Evolutionary conservation across 495 filamentous ascomycete species (phyloP), one percentile per base, ranked within the genome.

Genomic region (Podospora tetraspora): DNA sequence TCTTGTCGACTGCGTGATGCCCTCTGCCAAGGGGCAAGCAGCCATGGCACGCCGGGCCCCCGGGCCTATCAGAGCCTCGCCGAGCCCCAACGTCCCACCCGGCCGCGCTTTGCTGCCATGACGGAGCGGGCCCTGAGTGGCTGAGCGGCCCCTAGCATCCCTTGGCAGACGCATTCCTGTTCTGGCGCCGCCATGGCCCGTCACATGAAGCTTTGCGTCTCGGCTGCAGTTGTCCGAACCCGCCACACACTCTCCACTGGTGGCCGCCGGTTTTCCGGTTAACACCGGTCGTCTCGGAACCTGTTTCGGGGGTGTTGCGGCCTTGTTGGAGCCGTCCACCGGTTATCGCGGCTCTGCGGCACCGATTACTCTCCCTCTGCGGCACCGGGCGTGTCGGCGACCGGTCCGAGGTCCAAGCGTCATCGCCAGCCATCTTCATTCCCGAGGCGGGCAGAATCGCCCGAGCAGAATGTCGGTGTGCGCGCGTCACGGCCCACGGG

Each of bases 121-220:
- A 43, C 57, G 65, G 65, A 66, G 65, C 65, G 57, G 65, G 65
- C 58, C 58, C 65, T 25, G 65, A 61, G 65, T 66, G 65, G 65
- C 65, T 60, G 65, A 61, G 65, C 32, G 16, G 62, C 57, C 32
- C 32, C 65, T 61, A 66, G 58, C 65, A 43, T 16, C 23, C 30
- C 37, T 64, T 64, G 62, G 34, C 32, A 52, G 21, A 27, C 43
- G 22, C 21, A 57, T 27, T 64, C 61, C 61, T 32, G 61, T 62
- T 62, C 27, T 32, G 61, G 27, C 61, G 61, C 29, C 2, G 32
- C 61, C 29, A n/a, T 11, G 32, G 8, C 22, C 61, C 61, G 61
- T 62, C 61, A 62, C 61, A 62, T 62, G 61, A 62, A 5, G 43
- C 43, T n/a, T 52, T 52, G 43, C 43, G 13, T 52, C 43, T 52